Evolutionary conservation across 2,329 filamentous ascomycete species (phyloP).

Genomic region (Claviceps digitariae): DNA sequence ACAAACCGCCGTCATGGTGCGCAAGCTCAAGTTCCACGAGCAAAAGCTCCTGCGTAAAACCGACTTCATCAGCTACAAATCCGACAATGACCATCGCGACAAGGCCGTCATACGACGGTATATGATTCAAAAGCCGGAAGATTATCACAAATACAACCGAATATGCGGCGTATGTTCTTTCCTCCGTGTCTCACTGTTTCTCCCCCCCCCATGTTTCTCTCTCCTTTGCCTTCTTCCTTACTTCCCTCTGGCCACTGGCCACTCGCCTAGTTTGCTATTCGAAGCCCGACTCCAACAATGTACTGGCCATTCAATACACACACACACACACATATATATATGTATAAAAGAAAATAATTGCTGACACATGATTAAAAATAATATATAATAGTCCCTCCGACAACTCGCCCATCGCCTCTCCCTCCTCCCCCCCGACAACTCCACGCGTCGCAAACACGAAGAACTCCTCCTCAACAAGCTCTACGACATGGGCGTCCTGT

Average conservation of each 20-base stretch:
- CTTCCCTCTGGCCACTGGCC: no score
- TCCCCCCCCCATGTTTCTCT: not conserved
- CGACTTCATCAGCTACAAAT: slow-evolving; percentile 90
- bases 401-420: slow-evolving; percentile 83
- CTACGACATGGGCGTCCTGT: slow-evolving; percentile 79
- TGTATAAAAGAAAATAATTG: not conserved
- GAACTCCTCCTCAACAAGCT: slow-evolving; percentile 81
- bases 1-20: slow-evolving; percentile 50
- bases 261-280: no score
- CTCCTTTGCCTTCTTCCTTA: not conserved
- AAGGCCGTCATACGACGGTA: slow-evolving; percentile 70
- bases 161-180: slow-evolving; percentile 49
- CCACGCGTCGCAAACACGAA: slow-evolving; percentile 72
- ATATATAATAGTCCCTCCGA: slow-evolving; percentile 51
- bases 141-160: slow-evolving; percentile 57
- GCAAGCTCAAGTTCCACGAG: slow-evolving; percentile 95
- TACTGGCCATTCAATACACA: no score
- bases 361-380: not conserved
- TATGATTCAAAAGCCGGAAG: slow-evolving; percentile 77
- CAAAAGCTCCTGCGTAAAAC: slow-evolving; percentile 85
- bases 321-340: no score
- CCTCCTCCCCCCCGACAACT: slow-evolving; percentile 65
- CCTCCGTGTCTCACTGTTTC: not conserved
- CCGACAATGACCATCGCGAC: slow-evolving; percentile 76
- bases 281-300: no score